Percentiles rank a stretch among this genome's conserved stretches.
Conservation (phyloP, 352 stramenopile genomes). For the Phytophthora sp. region DNA sequence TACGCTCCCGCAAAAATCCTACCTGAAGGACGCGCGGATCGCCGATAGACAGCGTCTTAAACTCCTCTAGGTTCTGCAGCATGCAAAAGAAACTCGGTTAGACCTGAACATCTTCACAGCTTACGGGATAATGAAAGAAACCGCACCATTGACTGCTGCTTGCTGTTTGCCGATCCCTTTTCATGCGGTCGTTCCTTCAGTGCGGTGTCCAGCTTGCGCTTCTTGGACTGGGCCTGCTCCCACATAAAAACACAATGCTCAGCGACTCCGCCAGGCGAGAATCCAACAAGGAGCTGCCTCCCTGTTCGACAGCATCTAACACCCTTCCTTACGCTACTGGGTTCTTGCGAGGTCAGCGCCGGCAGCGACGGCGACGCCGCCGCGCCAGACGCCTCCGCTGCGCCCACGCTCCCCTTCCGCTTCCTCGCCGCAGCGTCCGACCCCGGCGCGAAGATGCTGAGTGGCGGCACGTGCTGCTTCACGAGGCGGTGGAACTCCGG, state of each 20-base stretch:
- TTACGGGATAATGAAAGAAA: not conserved
- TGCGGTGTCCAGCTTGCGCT: constrained; percentile 44
- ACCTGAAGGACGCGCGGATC: constrained; percentile 76
- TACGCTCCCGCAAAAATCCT: not conserved
- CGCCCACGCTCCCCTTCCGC: constrained; percentile 3
- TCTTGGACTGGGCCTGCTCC: constrained; percentile 39
- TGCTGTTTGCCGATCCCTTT: constrained; percentile 10
- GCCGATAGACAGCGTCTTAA: constrained; percentile 63
- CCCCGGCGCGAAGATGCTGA: constrained; percentile 60
- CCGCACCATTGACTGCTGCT: constrained; percentile 43
- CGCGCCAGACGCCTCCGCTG: not conserved
- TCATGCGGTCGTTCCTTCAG: constrained; percentile 20
- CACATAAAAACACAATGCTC: constrained; percentile 3
- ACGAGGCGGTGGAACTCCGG: constrained; percentile 51
- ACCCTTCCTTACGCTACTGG: constrained; percentile 34
- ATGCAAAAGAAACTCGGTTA: not conserved
- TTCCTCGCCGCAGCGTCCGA: constrained; percentile 13
- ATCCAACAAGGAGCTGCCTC: constrained; percentile 29
- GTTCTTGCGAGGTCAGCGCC: constrained; percentile 18
- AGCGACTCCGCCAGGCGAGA: not conserved
- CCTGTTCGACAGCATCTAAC: constrained; percentile 25
- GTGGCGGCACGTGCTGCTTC: constrained; percentile 66
- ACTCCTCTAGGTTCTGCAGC: constrained; percentile 63
- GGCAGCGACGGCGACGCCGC: constrained; percentile 1
- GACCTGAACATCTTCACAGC: not conserved